phyloP scores from a whole-genome alignment of 371 early-diverging fungal species.

The Syncephalastrum sp. region DNA sequence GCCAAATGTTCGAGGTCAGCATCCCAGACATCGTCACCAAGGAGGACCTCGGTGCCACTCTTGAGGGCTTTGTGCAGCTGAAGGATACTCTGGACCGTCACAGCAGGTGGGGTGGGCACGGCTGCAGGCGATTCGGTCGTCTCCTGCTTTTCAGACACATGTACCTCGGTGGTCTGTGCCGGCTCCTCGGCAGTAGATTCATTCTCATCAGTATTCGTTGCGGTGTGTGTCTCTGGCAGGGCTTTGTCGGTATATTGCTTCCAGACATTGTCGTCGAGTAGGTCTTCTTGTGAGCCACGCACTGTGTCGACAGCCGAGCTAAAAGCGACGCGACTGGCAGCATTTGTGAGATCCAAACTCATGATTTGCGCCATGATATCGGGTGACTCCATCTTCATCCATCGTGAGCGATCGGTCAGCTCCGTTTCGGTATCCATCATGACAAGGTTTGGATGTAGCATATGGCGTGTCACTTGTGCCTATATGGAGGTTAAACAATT shows the following conservation, averaged over 20 bases:
- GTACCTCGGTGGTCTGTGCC: no score
- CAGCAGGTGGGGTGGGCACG: constrained; percentile 13
- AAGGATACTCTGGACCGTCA: constrained; percentile 40
- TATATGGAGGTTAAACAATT: constrained; percentile 4
- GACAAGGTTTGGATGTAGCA: constrained; percentile 61
- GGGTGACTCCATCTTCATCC: constrained; percentile 68
- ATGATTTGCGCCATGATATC: constrained; percentile 68
- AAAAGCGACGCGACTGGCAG: constrained; percentile 53
- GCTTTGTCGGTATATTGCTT: no score
- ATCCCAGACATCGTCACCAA: constrained; percentile 56
- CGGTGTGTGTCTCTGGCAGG: no score
- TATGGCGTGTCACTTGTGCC: constrained; percentile 57
- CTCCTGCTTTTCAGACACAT: no score
- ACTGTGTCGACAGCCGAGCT: constrained; percentile 16
- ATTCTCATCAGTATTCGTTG: no score
- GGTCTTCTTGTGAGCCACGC: constrained; percentile 17
- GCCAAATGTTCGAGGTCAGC: constrained; percentile 26
- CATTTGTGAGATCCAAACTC: constrained; percentile 59
- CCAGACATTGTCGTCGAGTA: constrained; percentile 36
- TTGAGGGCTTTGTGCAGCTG: constrained; percentile 48
- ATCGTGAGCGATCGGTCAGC: constrained; percentile 52
- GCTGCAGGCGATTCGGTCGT: background rate
- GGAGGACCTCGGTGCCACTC: constrained; percentile 50
- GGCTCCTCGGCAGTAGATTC: no score
- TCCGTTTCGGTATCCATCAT: constrained; percentile 52